These are phyloP conservation scores for Piromyces finnis DNA, from an alignment of 192 early-diverging fungal genomes.

Conservation along the genomic window DNA sequence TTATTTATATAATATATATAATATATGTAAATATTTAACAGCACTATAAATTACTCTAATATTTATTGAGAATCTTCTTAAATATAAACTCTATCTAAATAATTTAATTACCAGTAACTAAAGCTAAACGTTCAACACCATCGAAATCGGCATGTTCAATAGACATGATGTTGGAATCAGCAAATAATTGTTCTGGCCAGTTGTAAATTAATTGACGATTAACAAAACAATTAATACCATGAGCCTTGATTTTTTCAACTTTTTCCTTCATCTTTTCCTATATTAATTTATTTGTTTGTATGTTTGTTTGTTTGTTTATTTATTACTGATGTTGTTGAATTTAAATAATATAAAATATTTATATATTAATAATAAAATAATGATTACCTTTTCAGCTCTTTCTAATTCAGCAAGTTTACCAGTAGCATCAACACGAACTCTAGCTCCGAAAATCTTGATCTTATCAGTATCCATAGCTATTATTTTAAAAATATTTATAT, in stretches of 20 bases:
- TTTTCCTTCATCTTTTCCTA: constrained; percentile 94
- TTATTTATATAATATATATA: too few species aligned
- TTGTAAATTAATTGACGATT: constrained; percentile 99
- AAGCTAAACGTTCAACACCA: constrained; percentile 86
- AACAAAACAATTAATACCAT: constrained; percentile 98
- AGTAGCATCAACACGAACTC: constrained; percentile 86
- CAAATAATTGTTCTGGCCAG: constrained; percentile 98
- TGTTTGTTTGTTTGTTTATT: too few species aligned
- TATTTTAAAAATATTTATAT: not conserved
- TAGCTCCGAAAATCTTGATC: constrained; percentile 98
- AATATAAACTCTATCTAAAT: too few species aligned
- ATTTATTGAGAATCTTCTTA: too few species aligned
- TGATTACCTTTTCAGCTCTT: constrained; percentile 64
- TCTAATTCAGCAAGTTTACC: constrained; percentile 96
- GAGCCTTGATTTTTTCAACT: constrained; percentile 93
- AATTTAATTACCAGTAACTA: constrained; percentile 67
- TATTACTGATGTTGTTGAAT: too few species aligned
- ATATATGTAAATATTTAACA: too few species aligned
- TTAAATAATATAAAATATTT: too few species aligned
- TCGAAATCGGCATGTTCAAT: constrained; percentile 99
- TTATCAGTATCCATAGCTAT: constrained; percentile 99
- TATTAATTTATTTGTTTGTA: not conserved
- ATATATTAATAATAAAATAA: not conserved
- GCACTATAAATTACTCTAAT: too few species aligned
- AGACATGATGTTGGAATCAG: constrained; percentile 86